A percentile compares a stretch with the other conserved stretches of the same genome.
Conservation (phyloP, 805 yeast genomes). For the Kodamaea hsintzibuensis region DNA sequence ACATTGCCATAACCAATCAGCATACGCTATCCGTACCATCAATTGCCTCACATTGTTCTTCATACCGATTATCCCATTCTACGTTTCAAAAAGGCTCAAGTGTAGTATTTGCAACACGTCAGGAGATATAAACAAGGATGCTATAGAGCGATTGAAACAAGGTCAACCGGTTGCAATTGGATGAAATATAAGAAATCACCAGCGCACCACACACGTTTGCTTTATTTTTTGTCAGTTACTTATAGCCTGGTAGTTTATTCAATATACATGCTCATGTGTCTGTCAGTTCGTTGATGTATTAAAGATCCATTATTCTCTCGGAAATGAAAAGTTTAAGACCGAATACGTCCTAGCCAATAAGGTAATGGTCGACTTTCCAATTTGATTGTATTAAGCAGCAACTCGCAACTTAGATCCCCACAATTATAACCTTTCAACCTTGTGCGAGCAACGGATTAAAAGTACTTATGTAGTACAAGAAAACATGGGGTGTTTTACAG, state of each 20-base stretch:
- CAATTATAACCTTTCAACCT: too few species aligned
- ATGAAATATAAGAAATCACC: not conserved
- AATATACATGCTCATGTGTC: not conserved
- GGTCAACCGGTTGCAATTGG: constrained; percentile 36
- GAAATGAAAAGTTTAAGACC: too few species aligned
- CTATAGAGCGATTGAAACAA: constrained; percentile 23
- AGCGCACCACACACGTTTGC: not conserved
- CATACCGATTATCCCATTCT: constrained; percentile 54
- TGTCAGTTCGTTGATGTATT: not conserved
- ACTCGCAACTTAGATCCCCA: too few species aligned
- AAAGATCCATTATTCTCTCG: not conserved
- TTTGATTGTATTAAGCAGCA: too few species aligned
- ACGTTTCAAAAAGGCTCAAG: constrained; percentile 50
- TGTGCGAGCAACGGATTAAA: too few species aligned
- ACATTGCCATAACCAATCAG: constrained; percentile 58
- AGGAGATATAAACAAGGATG: constrained; percentile 27
- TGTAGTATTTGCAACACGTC: constrained; percentile 53
- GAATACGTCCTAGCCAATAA: too few species aligned
- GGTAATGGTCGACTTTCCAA: too few species aligned
- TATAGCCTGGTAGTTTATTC: not conserved
- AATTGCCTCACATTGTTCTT: constrained; percentile 56
- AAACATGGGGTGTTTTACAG: too few species aligned
- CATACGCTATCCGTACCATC: constrained; percentile 50
- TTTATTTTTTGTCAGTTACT: not conserved
- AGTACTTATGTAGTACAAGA: too few species aligned